Conservation (phyloP, 169 alveolate genomes). For the Cryptosporidium sp. region DNA sequence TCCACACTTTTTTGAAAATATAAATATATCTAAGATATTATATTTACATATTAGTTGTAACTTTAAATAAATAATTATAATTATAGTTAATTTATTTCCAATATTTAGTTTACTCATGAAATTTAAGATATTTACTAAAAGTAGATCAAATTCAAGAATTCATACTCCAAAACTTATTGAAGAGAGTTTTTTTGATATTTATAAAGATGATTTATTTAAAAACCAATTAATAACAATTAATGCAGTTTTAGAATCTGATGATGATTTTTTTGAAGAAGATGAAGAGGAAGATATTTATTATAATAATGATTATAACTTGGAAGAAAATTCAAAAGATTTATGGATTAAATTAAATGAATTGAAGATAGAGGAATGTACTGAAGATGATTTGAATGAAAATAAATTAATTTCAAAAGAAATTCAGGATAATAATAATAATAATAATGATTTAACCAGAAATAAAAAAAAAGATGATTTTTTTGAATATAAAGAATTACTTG, state of each 20-base stretch:
- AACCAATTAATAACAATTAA: not conserved
- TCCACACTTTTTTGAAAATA: slow-evolving; percentile 14
- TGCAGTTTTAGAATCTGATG: slow-evolving; percentile 21
- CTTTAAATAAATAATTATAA: not conserved
- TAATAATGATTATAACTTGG: not conserved
- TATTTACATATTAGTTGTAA: not conserved
- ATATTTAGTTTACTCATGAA: not conserved
- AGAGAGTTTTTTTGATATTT: slow-evolving; percentile 8
- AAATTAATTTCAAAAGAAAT: not conserved
- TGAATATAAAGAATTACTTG: not conserved
- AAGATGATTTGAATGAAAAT: not conserved
- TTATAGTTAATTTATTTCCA: not conserved
- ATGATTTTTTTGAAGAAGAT: not conserved
- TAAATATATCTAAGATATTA: no score
- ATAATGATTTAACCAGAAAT: not conserved
- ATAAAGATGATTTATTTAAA: slow-evolving; percentile 17
- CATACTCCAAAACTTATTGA: slow-evolving; percentile 41
- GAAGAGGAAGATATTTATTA: not conserved
- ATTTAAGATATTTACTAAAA: slow-evolving; percentile 40
- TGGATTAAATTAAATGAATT: not conserved
- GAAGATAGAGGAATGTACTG: not conserved
- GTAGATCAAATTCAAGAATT: slow-evolving; percentile 42
- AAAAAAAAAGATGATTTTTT: not conserved
- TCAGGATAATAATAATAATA: not conserved
- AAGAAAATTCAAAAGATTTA: not conserved